Evolutionary conservation across 2,329 filamentous ascomycete genomes (phyloP), one percentile per base, ranked within the genome.

Genomic region (Fusarium sacchari): DNA sequence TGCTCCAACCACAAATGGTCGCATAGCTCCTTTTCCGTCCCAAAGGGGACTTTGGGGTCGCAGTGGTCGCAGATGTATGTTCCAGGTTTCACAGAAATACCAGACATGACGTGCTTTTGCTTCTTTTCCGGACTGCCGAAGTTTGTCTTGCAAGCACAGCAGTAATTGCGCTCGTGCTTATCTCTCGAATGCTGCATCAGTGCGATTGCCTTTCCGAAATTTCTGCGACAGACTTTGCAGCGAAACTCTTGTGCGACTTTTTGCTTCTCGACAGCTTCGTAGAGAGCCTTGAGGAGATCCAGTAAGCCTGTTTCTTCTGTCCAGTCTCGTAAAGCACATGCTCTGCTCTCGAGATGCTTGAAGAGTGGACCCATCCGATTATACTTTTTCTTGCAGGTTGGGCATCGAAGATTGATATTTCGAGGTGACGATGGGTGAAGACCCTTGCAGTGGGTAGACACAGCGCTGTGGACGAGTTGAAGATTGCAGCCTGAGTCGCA

Each of bases 321-420:
- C 42, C 42, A 44, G 42, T 44, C 13, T 44, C 24, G 42, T 20
- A 44, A 26, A 9, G 17, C 9, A 1, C 42, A 44, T 18, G 5
- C 3, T 26, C 42, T 44, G 1, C 1, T 44, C 9, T 44, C 42
- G 5, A 44, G 13, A 26, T 44, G 42, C 4, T 12, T 18, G 1
- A 43, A 3, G 11, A 43, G n/a, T 0, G 0, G 11, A n/a, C 5
- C 9, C 17, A 43, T 43, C 5, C 17, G 42, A 13, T 0, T 4
- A 3, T 1, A 44, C 5, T 44, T 44, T 17, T 4, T 44, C 10
- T 44, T 17, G 18, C 42, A 44, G 5, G 11, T 3, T 4, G 42
- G 0, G 5, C 42, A 44, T 26, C 13, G 42, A 1, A 26, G 42
- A 24, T 44, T 2, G 24, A 44, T 44, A 13, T 44, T 44, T 17